Base-by-base conservation (phyloP, 2,329 filamentous ascomycete species). In the Xylaria sp. region DNA sequence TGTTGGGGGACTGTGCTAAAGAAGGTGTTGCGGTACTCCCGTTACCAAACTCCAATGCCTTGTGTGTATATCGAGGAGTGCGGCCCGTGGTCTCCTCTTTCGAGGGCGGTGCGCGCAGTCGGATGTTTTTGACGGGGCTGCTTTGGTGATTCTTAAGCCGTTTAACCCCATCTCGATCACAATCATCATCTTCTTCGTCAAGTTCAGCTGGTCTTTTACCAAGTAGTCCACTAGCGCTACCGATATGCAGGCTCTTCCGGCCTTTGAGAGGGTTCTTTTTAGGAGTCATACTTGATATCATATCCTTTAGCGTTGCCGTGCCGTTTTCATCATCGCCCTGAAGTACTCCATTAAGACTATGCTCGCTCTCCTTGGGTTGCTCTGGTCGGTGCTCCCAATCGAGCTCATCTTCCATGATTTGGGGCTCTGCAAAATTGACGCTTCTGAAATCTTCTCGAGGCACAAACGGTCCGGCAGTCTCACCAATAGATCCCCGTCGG, bases 261-360 rank as follows among this genome's bases (percentile, higher is more conserved):
- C 89, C 89, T 65, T 86, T 89, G 7, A 92, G 74, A 6, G 82
- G 80, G 63, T 88, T 90, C 78, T 93, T 93, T 80, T 92, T 93
- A 0, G 93, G 92, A 28, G 91, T 94, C 71, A 95, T 84, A 66
- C 89, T 92, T 70, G 91, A 87, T 69, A 95, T 95, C 88, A 94
- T 91, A 72, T 93, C 91, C 71, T 89, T 91, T 52, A 95, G 81
- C 70, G 89, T 93, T 44, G 90, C 80, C 0, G 91, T 92, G 2
- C 83, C 84, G 71, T 93, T 91, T 56, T 84, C 86, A 41, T 90
- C 88, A 44, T 87, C 85, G 34, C 78, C 80, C 74, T 87, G 80
- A 6, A 81, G 83, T 73, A 88, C 86, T 39, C 85, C 83, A 74
- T 89, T 84, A 23, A 88, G 81, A 54, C 81, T 85, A n/a, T 86